Conservation (phyloP, 176 grass and related monocot genomes). For the Elaeis guineensis region DNA sequence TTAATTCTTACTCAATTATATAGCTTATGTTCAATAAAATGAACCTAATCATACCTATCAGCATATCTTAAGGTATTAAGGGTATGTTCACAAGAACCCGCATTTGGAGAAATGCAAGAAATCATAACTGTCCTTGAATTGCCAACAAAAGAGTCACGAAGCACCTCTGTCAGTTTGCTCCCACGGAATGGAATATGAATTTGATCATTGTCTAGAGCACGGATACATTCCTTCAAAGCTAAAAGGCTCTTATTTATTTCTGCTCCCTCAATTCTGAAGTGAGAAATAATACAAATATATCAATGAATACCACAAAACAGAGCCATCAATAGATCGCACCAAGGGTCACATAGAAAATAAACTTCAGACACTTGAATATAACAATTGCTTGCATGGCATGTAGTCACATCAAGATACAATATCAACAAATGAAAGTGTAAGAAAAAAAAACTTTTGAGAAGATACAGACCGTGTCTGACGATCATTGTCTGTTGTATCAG, state of each 20-base stretch:
- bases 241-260: constrained; percentile 74
- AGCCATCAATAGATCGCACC: too few species aligned
- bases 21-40: background rate
- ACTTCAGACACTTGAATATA: background rate
- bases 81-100: constrained; percentile 71
- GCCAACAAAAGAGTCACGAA: constrained; percentile 72
- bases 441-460: background rate
- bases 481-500: constrained; percentile 65
- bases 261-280: constrained; percentile 40
- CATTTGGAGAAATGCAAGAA: constrained; percentile 65
- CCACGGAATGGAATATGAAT: constrained; percentile 78
- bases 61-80: constrained; percentile 57
- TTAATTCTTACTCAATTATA: too few species aligned
- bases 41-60: constrained; percentile 30
- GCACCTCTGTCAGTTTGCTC: constrained; percentile 80
- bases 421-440: too few species aligned
- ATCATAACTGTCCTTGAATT: constrained; percentile 75
- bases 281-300: background rate
- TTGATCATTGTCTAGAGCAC: constrained; percentile 76
- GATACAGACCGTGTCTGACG: constrained; percentile 44
- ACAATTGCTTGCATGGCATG: too few species aligned
- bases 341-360: background rate
- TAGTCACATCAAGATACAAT: too few species aligned
- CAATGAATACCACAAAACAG: constrained; percentile 3
- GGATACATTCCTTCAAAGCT: constrained; percentile 78